Base-by-base conservation (phyloP, 148 eudicot genomes). In the Simmondsia chinensis region DNA sequence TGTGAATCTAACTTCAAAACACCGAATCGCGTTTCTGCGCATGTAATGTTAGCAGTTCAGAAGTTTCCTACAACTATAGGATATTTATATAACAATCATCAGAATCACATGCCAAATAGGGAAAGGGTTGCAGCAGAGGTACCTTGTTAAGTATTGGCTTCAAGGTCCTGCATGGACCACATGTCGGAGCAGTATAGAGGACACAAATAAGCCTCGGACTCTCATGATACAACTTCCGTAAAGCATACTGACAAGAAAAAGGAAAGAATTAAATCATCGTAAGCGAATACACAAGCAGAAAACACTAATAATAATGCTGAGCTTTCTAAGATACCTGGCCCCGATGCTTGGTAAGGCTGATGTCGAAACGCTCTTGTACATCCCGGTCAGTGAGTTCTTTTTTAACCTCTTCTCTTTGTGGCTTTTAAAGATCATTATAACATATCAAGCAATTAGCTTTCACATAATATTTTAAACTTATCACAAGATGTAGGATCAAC, bases 111-210 rank as follows among this genome's bases (percentile, higher is more conserved):
- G 8, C 18, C 39, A 9, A 12, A 39, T 12, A 39, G 39, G 26
- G 25, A 16, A 16, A 48, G 28, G 18, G 21, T 9, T 49, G 33
- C 20, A 52, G 52, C 27, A 33, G 20, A 28, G 15, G 34, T 76
- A 91, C 97, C 97, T 85, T 85, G 79, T 82, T 55, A 39, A 91
- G 88, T 60, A 91, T 91, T 38, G 97, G 97, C 75, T 91, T 91
- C 69, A 91, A 61, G 43, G 97, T 91, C 64, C 97, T 72, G 52
- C 97, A 91, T 20, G 97, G 97, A 59, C 97, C 97, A 60, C 97
- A 91, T 57, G 81, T 91, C 2, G 97, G 95, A 20, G 97, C 19
- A 20, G 95, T 82, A 57, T 91, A 91, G 27, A 91, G 76, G 41
- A 85, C 97, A 36, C 86, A 91, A 11, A 91, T 15, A 61, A 85